Percentiles rank a stretch among this genome's conserved stretches.
These are phyloP conservation scores for Udeniomyces megalosporus DNA, from an alignment of 768 basidiomycete genomes.

Conservation along the genomic window DNA sequence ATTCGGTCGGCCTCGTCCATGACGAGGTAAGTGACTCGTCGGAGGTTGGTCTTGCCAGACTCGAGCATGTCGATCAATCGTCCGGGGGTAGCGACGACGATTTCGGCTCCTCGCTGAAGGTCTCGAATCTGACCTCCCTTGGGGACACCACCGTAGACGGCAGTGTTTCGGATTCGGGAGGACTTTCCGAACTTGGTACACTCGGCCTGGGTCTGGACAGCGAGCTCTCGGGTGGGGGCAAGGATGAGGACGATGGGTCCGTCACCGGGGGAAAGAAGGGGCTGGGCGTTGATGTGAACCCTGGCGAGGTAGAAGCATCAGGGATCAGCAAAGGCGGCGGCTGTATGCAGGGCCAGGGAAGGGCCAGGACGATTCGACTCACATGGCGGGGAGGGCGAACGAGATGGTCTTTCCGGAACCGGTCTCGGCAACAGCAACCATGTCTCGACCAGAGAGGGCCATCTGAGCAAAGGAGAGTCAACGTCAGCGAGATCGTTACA, in stretches of 20 bases:
- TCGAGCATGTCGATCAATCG: constrained; percentile 99
- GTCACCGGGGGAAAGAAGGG: constrained; percentile 79
- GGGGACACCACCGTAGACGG: constrained; percentile 95
- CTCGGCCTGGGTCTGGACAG: constrained; percentile 97
- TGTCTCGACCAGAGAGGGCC: constrained; percentile 84
- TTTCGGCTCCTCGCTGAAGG: constrained; percentile 87
- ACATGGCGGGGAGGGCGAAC: constrained; percentile 95
- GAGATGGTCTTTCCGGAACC: constrained; percentile 98
- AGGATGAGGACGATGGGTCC: constrained; percentile 94
- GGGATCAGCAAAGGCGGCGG: neutral
- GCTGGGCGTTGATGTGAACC: constrained; percentile 98
- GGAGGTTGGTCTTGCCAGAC: constrained; percentile 85
- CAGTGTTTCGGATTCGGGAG: constrained; percentile 93
- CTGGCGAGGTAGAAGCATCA: neutral
- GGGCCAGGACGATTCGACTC: neutral
- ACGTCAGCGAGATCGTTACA: too few species aligned
- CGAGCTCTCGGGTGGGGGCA: constrained; percentile 93
- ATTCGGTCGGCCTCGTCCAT: constrained; percentile 99
- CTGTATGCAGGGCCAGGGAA: neutral
- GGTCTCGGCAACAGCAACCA: constrained; percentile 93
- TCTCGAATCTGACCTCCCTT: constrained; percentile 98
- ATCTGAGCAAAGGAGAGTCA: constrained; percentile 33
- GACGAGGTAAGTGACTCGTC: constrained; percentile 89
- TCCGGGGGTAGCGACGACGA: constrained; percentile 99
- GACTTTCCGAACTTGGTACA: constrained; percentile 86